Evolutionary conservation across 768 basidiomycete species (phyloP), one percentile per base, ranked within the genome.

Genomic region (Exidia glandulosa): DNA sequence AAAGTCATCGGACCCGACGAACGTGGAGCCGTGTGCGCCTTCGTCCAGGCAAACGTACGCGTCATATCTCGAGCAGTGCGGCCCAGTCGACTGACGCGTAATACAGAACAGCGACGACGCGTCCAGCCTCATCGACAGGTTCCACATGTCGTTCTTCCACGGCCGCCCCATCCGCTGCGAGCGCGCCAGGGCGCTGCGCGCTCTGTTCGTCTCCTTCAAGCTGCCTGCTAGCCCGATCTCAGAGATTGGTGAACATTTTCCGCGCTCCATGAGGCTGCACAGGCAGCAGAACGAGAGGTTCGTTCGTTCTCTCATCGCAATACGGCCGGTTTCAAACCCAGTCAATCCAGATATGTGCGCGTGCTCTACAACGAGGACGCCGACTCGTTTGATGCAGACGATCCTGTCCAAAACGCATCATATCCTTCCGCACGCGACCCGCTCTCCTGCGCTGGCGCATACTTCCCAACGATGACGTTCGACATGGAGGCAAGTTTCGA

Each of bases 11-110:
- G 61, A 32, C 25, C 30, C 12, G 87, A 90, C 70, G 81, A 79
- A 60, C 86, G 84, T 69, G 87, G 87, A 37, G 85, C 87, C 14
- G 81, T 87, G 50, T 91, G 89, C 67, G 90, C 89, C 60, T 92
- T 92, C 69, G 84, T 90, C 27, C 90, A 91, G 72, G 90, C 88
- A 77, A 80, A 88, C 77, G 90, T 89, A 66, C 48, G 76, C 63
- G 48, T 19, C 55, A 59, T 57, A 57, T 57, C 25, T 29, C 50
- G 58, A 47, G 61, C 30, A 48, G 50, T 54, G 12, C 23, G 5
- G 41, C 45, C 7, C 10, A 5, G 7, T 41, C 27, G 37, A 48
- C 57, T 58, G 19, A 48, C 33, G 12, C 36, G 7, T 33, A 7
- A 54, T 57, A 19, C 29, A 58, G 57, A 45, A 27, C 41, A 32